Percentiles rank a stretch among this genome's conserved stretches.
Evolutionary conservation across 2,329 filamentous ascomycete genomes (phyloP).

Genomic region (Chrysoporthe puriensis): DNA sequence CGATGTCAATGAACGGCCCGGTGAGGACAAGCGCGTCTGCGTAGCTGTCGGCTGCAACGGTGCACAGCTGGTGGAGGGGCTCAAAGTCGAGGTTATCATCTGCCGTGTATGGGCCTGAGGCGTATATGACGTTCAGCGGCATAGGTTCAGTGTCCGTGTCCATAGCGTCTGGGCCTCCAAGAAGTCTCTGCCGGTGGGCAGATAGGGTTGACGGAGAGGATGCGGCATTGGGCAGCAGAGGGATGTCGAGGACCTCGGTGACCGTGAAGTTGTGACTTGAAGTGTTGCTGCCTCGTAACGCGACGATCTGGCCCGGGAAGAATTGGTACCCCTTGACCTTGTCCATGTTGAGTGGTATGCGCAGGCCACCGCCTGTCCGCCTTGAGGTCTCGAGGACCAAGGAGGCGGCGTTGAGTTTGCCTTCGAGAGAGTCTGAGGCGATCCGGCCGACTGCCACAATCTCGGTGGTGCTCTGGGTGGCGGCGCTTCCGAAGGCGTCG

Average conservation of each 20-base stretch:
- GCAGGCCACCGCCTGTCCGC: slow-evolving; percentile 77
- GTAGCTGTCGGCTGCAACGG: slow-evolving; percentile 72
- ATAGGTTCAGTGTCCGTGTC: slow-evolving; percentile 60
- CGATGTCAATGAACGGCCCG: slow-evolving; percentile 88
- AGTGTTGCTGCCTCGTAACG: slow-evolving; percentile 82
- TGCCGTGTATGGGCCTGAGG: slow-evolving; percentile 86
- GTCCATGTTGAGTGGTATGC: slow-evolving; percentile 79
- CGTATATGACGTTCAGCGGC: slow-evolving; percentile 77
- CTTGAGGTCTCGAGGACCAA: slow-evolving; percentile 88
- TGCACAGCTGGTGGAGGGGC: slow-evolving; percentile 79
- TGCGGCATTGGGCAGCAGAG: slow-evolving; percentile 74
- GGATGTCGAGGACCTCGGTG: slow-evolving; percentile 73
- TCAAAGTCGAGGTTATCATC: slow-evolving; percentile 93
- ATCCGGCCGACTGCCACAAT: slow-evolving; percentile 91
- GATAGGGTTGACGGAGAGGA: slow-evolving; percentile 69
- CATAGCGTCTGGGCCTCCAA: slow-evolving; percentile 66
- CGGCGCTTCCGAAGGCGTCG: slow-evolving; percentile 83
- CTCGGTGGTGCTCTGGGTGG: slow-evolving; percentile 80
- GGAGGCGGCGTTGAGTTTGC: slow-evolving; percentile 82
- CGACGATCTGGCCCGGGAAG: slow-evolving; percentile 94
- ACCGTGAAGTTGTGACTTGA: slow-evolving; percentile 84
- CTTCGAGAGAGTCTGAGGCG: slow-evolving; percentile 83
- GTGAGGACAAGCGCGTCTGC: slow-evolving; percentile 80
- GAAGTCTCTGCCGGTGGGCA: slow-evolving; percentile 69
- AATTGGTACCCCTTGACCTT: slow-evolving; percentile 73